phyloP scores from a whole-genome alignment of 768 basidiomycete genomes.

The Agrocybe praecox region DNA sequence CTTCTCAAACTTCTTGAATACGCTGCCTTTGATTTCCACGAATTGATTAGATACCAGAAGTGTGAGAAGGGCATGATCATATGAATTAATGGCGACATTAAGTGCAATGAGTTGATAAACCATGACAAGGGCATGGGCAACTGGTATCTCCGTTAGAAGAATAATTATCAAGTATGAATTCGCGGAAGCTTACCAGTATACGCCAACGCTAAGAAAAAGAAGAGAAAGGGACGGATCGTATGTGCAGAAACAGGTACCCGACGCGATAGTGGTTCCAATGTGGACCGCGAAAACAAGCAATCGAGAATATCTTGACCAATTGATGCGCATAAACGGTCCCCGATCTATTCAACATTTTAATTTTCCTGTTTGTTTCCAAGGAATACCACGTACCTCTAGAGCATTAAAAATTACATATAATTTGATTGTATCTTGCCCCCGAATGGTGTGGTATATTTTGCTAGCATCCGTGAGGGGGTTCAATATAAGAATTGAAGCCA shows the following conservation, averaged over 20 bases:
- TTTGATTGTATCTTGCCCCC: slow-evolving; percentile 98
- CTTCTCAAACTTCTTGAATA: slow-evolving; percentile 99
- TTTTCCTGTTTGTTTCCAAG: not conserved
- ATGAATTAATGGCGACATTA: slow-evolving; percentile 98
- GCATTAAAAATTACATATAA: slow-evolving; percentile 99
- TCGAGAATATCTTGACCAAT: slow-evolving; percentile 98
- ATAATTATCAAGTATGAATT: too few relatives aligned
- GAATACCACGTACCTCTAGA: slow-evolving; percentile 70
- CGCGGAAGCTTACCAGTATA: slow-evolving; percentile 72
- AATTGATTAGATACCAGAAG: slow-evolving; percentile 97
- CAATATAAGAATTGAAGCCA: slow-evolving; percentile 73
- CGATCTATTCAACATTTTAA: slow-evolving; percentile 64
- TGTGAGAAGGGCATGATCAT: slow-evolving; percentile 93
- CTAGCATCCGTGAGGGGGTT: slow-evolving; percentile 90
- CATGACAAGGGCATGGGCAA: slow-evolving; percentile 90
- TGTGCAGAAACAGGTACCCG: slow-evolving; percentile 59
- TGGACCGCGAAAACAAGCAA: slow-evolving; percentile 93
- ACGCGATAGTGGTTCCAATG: slow-evolving; percentile 73
- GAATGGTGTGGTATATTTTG: slow-evolving; percentile 97
- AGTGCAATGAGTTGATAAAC: slow-evolving; percentile 93
- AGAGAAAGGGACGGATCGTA: slow-evolving; percentile 79
- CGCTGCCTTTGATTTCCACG: slow-evolving; percentile 98
- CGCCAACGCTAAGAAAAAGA: slow-evolving; percentile 77
- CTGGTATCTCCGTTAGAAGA: slow-evolving; percentile 40
- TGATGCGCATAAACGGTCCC: slow-evolving; percentile 90